Percentiles rank a stretch among this genome's conserved stretches.
These are phyloP conservation scores for Phaeotremella skinneri DNA, from an alignment of 768 basidiomycete genomes.

Conservation along the genomic window DNA sequence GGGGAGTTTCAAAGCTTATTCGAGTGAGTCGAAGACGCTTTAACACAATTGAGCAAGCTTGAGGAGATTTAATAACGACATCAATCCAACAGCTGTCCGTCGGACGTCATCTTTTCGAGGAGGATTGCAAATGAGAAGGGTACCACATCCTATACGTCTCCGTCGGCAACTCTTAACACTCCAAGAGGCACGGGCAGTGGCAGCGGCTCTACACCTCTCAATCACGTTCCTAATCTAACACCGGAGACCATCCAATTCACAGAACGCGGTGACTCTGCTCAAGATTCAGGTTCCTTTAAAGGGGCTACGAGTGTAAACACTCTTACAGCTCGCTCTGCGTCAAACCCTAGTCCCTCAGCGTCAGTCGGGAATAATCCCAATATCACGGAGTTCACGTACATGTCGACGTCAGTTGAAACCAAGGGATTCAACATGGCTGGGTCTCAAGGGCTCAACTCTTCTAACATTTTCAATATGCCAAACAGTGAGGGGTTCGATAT, in stretches of 20 bases:
- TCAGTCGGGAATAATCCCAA: neutral
- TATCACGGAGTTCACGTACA: neutral
- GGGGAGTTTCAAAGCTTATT: neutral
- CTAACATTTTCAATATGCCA: neutral
- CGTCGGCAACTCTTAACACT: neutral
- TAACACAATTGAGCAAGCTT: too few species aligned
- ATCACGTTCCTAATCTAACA: too few species aligned
- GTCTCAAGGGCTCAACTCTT: neutral
- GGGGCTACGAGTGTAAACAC: neutral
- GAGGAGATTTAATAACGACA: too few species aligned
- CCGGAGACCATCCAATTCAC: too few species aligned
- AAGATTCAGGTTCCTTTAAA: neutral
- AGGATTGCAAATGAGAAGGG: neutral
- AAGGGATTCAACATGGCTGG: neutral
- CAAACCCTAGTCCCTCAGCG: neutral
- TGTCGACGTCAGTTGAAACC: neutral
- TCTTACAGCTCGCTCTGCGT: conserved; percentile 2
- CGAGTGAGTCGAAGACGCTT: neutral
- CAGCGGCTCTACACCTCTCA: too few species aligned
- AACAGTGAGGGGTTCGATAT: conserved; percentile 18
- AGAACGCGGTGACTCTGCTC: too few species aligned
- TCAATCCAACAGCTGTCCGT: too few species aligned
- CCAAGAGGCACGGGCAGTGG: too few species aligned
- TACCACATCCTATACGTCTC: neutral
- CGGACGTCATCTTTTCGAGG: neutral